A percentile compares a stretch with the other conserved stretches of the same genome.
Evolutionary conservation across 495 filamentous ascomycete species (phyloP).

Genomic region (Venustampulla echinocandica): DNA sequence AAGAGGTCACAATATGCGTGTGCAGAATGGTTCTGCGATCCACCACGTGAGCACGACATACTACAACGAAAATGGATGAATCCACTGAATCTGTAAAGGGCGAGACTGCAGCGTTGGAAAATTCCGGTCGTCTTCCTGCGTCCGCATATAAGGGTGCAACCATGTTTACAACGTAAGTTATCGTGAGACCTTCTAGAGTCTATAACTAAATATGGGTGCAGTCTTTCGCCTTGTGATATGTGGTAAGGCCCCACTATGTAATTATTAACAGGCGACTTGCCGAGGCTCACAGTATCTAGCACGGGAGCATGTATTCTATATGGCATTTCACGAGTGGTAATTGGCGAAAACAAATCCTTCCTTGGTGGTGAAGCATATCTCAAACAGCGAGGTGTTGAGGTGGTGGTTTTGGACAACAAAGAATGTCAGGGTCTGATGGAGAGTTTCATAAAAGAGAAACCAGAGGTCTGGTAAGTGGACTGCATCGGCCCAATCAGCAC

Average conservation of each 20-base stretch:
- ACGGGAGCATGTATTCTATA: slow-evolving; percentile 74
- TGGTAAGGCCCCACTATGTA: slow-evolving; percentile 34
- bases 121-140: slow-evolving; percentile 66
- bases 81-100: slow-evolving; percentile 39
- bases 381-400: slow-evolving; percentile 61
- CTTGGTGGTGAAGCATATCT: slow-evolving; percentile 71
- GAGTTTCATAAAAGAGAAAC: slow-evolving; percentile 66
- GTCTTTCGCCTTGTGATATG: slow-evolving; percentile 79
- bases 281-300: slow-evolving; percentile 15
- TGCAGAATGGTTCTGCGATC: slow-evolving; percentile 67
- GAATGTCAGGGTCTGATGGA: slow-evolving; percentile 70
- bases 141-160: slow-evolving; percentile 63
- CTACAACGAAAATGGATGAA: neutral
- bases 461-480: slow-evolving; percentile 58
- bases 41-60: slow-evolving; percentile 53
- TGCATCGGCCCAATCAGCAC: slow-evolving; percentile 1
- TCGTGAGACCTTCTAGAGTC: too few species aligned
- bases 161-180: slow-evolving; percentile 65
- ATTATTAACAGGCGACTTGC: neutral
- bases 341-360: slow-evolving; percentile 78
- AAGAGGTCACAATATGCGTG: slow-evolving; percentile 74
- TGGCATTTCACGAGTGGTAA: slow-evolving; percentile 69
- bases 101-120: slow-evolving; percentile 72
- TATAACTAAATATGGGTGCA: neutral
- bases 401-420: slow-evolving; percentile 59